Evolutionary conservation across 371 early-diverging fungal species (phyloP), one percentile per base, ranked within the genome.

Genomic region (Actinomucor elegans): DNA sequence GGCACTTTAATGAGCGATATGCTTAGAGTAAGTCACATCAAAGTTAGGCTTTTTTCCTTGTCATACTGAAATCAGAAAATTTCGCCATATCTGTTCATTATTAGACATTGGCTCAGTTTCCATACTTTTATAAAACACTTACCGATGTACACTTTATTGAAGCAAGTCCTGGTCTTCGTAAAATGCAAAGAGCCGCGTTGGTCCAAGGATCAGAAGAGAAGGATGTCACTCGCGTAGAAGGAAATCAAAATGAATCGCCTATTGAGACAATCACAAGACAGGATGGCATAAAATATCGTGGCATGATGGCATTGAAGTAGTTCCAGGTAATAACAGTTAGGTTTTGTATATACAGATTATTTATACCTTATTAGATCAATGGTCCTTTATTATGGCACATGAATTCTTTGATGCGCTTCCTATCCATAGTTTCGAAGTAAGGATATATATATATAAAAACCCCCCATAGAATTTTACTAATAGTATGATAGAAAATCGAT

Each of bases 361-460:
- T n/a, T n/a, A n/a, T n/a, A n/a, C n/a, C n/a, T n/a, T 7, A 26
- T 7, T 62, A 83, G 83, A 74, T 17, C 67, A 67, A 37, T 84
- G 75, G 64, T 76, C 89, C 5, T 58, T 89, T 47, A 52, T 89
- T 10, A 78, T 92, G 57, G 91, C 97, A 0, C 96, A 98, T 73
- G 98, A 98, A 71, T 96, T 97, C 43, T 95, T 98, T 73, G 98
- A 98, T 63, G 98, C 98, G 1, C 69, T 98, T 29, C 96, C 98
- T 0, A 80, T 97, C 26, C 88, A 91, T 70, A 85, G 83, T 55
- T 95, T 94, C 61, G 77, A 92, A 71, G 88, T 88, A 74, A 1
- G 17, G 8, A 26, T 38, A 38, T 10, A n/a, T 29, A 8, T 28
- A n/a, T n/a, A n/a, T n/a, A n/a, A n/a, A n/a, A n/a, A n/a, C n/a